Base-by-base conservation (phyloP, 78 protist species). In the Speleostelium caveatum region DNA sequence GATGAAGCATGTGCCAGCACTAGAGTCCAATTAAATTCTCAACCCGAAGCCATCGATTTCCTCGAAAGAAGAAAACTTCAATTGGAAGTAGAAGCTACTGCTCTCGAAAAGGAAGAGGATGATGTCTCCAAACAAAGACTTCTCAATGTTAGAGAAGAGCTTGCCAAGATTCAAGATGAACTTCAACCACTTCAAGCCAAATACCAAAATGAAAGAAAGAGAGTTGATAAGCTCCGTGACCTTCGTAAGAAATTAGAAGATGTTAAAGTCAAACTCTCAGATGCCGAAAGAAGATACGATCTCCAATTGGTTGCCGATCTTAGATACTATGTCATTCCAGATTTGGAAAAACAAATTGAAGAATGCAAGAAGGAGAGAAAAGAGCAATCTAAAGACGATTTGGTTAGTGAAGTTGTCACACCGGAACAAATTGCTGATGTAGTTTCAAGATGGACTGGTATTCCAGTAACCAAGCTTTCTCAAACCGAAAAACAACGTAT, bases 1-100 rank as follows among this genome's bases (percentile, higher is more conserved):
- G 99, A 98, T 74, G 99, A 99, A 77, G 99, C 99, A 3, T 95
- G 98, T 62, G 98, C 99, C 39, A 83, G 58, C 38, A 33, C 58
- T 30, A 67, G 99, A 10, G 98, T 98, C 35, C 97, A 97, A 95
- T 93, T 98, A 55, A 98, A 98, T 61, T 95, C 98, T 1, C 96
- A 96, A 73, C 99, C 99, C 12, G 98, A 98, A 76, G 88, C 80
- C 17, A 87, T 98, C 16, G 99, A 98, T 75, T 19, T 45, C 22
- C 75, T 98, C 10, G 97, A 96, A 79, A 79, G 99, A 22, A 73
- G 80, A 38, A 75, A 85, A 76, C 69, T 96, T 26, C 99, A 97
- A 78, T 86, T 98, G n/a, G 97, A 99, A 78, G 88, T 98, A 32
- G 99, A 97, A 56, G 63, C 85, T 1, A 87, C 90, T 1, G 99